Evolutionary conservation across 495 filamentous ascomycete genomes (phyloP).

Genomic region (Xylaria sp.): DNA sequence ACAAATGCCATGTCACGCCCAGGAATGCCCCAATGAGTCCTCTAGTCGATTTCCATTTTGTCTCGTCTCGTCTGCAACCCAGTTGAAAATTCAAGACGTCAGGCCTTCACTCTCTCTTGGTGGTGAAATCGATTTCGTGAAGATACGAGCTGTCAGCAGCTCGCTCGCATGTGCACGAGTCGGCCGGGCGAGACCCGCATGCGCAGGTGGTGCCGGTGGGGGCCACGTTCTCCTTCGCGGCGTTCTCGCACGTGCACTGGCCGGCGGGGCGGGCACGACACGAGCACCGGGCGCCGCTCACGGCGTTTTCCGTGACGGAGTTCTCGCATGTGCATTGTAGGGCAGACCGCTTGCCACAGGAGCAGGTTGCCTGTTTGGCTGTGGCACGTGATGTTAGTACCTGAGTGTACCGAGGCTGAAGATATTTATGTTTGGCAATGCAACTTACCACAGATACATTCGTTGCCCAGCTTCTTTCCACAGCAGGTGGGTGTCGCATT

Average conservation of each 20-base stretch:
- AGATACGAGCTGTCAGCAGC: slow-evolving; percentile 57
- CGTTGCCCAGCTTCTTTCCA: slow-evolving; percentile 50
- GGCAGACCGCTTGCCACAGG: slow-evolving; percentile 85
- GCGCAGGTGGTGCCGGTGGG: slow-evolving; percentile 63
- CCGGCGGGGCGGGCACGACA: slow-evolving; percentile 80
- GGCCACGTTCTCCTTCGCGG: slow-evolving; percentile 73
- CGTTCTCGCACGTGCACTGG: slow-evolving; percentile 81
- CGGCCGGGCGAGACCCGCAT: slow-evolving; percentile 76
- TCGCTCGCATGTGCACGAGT: slow-evolving; percentile 86
- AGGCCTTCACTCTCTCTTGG: slow-evolving; percentile 49
- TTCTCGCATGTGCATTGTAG: slow-evolving; percentile 87
- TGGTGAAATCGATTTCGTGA: slow-evolving; percentile 84
- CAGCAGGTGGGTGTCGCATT: slow-evolving; percentile 56
- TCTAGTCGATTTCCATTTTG: not conserved
- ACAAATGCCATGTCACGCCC: slow-evolving; percentile 8
- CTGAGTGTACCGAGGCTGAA: not conserved
- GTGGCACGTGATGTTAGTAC: slow-evolving; percentile 26
- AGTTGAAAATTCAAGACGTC: too few species aligned
- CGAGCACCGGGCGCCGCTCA: slow-evolving; percentile 79
- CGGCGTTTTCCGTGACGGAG: slow-evolving; percentile 74
- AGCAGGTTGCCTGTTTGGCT: slow-evolving; percentile 72
- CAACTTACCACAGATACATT: slow-evolving; percentile 58
- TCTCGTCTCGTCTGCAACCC: not conserved
- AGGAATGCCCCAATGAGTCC: not conserved
- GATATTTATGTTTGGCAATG: not conserved